Evolutionary conservation across 176 grass and related monocot species (phyloP).

Genomic region (Oryza longistaminata): DNA sequence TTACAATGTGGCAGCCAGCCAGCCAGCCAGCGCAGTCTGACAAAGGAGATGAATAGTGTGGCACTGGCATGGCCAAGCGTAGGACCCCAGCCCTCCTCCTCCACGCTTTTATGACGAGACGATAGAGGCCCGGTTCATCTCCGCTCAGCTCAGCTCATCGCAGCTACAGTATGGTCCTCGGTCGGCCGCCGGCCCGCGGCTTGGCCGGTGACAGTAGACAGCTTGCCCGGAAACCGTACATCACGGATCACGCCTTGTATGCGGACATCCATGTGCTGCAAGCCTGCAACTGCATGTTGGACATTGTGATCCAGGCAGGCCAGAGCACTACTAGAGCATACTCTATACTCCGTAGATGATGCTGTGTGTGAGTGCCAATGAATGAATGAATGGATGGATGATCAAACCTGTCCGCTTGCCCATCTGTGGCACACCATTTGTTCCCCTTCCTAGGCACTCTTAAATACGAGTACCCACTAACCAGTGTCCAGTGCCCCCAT

Average conservation of each 20-base stretch:
- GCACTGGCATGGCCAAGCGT: neutral
- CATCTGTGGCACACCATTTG: conserved; percentile 42
- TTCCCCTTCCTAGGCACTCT: conserved; percentile 47
- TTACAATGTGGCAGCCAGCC: conserved; percentile 31
- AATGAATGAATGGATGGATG: too few relatives aligned
- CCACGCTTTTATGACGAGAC: conserved; percentile 42
- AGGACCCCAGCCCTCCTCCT: neutral
- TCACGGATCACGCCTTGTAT: neutral
- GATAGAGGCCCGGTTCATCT: neutral
- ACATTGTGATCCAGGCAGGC: neutral
- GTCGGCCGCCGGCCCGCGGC: conserved; percentile 28
- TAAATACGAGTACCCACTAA: neutral
- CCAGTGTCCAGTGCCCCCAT: neutral
- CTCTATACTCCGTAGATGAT: too few relatives aligned
- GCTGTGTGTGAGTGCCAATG: conserved; percentile 2
- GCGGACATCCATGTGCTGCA: conserved; percentile 9
- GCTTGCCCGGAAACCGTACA: conserved; percentile 16
- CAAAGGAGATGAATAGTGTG: conserved; percentile 48
- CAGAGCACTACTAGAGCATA: conserved; percentile 2
- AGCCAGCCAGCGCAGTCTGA: conserved; percentile 38
- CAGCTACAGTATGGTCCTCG: conserved; percentile 58
- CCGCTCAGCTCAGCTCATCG: conserved; percentile 29
- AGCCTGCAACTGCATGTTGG: neutral
- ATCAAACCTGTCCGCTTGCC: neutral
- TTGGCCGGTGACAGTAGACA: neutral